A percentile compares a stretch with the other conserved stretches of the same genome.
phyloP scores from a whole-genome alignment of 495 filamentous ascomycete species.

The Melanomma pulvis-pyrius region DNA sequence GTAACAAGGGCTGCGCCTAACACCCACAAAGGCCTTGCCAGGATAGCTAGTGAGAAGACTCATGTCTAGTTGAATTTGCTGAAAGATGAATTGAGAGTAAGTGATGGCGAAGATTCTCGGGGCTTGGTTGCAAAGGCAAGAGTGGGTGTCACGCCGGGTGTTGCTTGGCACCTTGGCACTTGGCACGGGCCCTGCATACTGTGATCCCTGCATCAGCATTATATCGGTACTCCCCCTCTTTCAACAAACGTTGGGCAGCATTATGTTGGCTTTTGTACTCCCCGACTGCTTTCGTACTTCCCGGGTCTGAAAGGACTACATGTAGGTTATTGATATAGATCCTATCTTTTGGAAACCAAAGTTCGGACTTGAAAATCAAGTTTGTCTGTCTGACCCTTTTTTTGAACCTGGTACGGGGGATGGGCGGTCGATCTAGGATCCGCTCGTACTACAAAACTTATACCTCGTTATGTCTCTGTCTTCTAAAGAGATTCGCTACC shows the following conservation, averaged over 20 bases:
- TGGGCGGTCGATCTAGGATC: not conserved
- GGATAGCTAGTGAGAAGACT: not conserved
- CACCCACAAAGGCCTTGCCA: constrained; percentile 1
- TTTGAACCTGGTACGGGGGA: not conserved
- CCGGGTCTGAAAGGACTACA: not conserved
- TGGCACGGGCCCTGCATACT: not conserved
- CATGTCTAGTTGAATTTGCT: not conserved
- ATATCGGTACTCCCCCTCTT: not conserved
- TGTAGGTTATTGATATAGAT: not conserved
- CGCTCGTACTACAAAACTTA: not conserved
- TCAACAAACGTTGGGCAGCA: not conserved
- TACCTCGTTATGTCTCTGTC: not conserved
- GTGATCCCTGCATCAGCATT: not conserved
- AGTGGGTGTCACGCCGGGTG: not conserved
- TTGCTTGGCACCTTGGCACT: not conserved
- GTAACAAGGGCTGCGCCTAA: not conserved
- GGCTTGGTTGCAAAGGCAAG: not conserved
- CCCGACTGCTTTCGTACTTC: not conserved
- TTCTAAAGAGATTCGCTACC: not conserved
- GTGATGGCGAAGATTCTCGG: not conserved
- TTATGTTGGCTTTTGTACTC: not conserved
- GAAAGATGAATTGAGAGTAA: not conserved
- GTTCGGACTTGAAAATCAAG: not conserved
- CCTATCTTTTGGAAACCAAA: not conserved
- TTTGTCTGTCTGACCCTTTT: not conserved